Base-by-base conservation (phyloP, 371 early-diverging fungal genomes). In the Haplosporangium sp. region DNA sequence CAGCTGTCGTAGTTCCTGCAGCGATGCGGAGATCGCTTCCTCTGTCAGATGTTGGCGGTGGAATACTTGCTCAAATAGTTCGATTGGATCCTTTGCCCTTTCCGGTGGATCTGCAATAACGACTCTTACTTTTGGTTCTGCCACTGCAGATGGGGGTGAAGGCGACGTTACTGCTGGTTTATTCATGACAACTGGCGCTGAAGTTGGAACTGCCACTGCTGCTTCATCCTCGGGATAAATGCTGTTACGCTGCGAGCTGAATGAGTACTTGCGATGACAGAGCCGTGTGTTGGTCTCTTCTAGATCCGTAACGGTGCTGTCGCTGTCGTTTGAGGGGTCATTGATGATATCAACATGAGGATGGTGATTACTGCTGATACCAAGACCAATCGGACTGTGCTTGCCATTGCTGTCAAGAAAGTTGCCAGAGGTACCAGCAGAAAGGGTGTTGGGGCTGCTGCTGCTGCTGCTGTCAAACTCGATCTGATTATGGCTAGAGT, bases 1-100 rank as follows among this genome's bases (percentile, higher is more conserved):
- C 62, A 77, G 57, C 68, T 71, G 65, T 21, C 79, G 52, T 54
- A 77, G 52, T 21, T 64, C 64, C 23, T 77, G 79, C 37, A 77
- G 55, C 7, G 79, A 77, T 43, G 50, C 69, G 14, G 63, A 58
- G 50, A 77, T 72, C 55, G 68, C 57, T 0, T 59, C 72, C 37
- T 70, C 72, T 8, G 79, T 60, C 61, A 51, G 20, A 61, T 77
- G 79, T 14, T 64, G 72, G 13, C 79, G 79, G 42, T 29, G 40
- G 46, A 77, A 55, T 18, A 77, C 53, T 42, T 59, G 47, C 29
- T 77, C 67, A 46, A 68, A 72, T 12, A 67, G 68, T 18, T 51
- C 50, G 2, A 65, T 41, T 16, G 72, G 64, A 45, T 72, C 72
- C n/a, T 16, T 51, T 47, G 51, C 37, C 64, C 23, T 67, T 23